These are phyloP conservation scores for Ganoderma meredithae DNA, from an alignment of 1,284 basidiomycete genomes.

Conservation along the genomic window DNA sequence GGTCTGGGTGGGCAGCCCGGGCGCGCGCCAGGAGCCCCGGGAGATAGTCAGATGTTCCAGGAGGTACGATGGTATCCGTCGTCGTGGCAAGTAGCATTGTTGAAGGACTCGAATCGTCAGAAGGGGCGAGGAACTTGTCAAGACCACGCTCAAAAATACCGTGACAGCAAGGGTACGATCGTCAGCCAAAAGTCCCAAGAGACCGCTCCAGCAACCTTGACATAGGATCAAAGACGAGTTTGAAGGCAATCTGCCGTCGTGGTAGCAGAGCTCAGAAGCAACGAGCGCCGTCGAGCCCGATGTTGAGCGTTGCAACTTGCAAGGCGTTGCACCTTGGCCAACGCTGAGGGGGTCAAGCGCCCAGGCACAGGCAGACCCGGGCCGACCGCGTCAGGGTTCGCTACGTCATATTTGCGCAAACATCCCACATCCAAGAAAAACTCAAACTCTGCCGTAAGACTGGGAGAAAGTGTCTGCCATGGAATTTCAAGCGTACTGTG, in stretches of 20 bases:
- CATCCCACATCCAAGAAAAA: background rate
- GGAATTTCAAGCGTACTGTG: background rate
- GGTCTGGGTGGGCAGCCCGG: conserved; percentile 47
- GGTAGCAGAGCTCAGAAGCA: background rate
- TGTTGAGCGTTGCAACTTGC: background rate
- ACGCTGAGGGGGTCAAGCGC: background rate
- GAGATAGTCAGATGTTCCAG: conserved; percentile 61
- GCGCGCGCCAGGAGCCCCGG: conserved; percentile 57
- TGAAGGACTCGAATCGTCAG: background rate
- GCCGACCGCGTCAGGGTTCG: background rate
- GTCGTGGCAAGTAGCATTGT: background rate
- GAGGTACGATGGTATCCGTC: conserved; percentile 20
- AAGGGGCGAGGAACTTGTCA: background rate
- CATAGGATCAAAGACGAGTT: background rate
- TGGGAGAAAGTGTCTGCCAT: background rate
- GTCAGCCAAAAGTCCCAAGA: background rate
- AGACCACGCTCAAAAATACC: background rate
- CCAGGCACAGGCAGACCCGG: background rate
- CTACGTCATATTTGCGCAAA: conserved; percentile 4
- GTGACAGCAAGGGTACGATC: background rate
- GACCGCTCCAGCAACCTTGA: background rate
- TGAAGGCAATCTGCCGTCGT: background rate
- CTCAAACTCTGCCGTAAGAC: background rate
- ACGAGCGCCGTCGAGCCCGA: background rate
- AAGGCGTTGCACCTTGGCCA: background rate